Evolutionary conservation across 208 protist species (phyloP).

Genomic region (Strigomonas culicis): DNA sequence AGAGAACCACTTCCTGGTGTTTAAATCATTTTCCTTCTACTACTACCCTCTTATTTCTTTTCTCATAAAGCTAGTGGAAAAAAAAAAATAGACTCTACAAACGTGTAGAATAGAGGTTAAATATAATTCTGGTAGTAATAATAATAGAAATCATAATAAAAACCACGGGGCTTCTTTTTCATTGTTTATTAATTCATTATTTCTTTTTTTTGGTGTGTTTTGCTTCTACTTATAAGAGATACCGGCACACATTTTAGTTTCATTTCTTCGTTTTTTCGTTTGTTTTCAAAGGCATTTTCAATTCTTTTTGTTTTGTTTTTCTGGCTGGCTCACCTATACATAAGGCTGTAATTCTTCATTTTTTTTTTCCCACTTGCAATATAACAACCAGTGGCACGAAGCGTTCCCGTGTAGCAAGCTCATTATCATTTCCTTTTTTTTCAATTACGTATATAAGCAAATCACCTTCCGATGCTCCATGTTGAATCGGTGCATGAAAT

Average conservation of each 20-base stretch:
- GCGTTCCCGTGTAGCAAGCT: too few relatives aligned
- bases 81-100: neutral
- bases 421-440: too few relatives aligned
- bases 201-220: slow-evolving; percentile 16
- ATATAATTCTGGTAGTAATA: neutral
- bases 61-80: slow-evolving; percentile 1
- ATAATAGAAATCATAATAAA: neutral
- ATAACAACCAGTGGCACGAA: too few relatives aligned
- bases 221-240: slow-evolving; percentile 2
- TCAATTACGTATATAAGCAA: slow-evolving; percentile 11
- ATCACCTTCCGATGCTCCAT: too few relatives aligned
- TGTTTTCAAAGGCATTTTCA: slow-evolving; percentile 6
- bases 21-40: neutral
- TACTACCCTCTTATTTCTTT: slow-evolving; percentile 3
- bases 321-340: neutral
- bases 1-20: neutral
- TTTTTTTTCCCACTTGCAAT: neutral
- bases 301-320: slow-evolving; percentile 12
- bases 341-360: neutral
- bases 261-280: slow-evolving; percentile 21
- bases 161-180: neutral
- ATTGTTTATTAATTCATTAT: slow-evolving; percentile 10
- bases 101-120: neutral
- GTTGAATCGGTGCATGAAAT: too few relatives aligned
- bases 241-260: slow-evolving; percentile 10